Base-by-base conservation (phyloP, 106 monocot species). In the Platanthera zijinensis region DNA sequence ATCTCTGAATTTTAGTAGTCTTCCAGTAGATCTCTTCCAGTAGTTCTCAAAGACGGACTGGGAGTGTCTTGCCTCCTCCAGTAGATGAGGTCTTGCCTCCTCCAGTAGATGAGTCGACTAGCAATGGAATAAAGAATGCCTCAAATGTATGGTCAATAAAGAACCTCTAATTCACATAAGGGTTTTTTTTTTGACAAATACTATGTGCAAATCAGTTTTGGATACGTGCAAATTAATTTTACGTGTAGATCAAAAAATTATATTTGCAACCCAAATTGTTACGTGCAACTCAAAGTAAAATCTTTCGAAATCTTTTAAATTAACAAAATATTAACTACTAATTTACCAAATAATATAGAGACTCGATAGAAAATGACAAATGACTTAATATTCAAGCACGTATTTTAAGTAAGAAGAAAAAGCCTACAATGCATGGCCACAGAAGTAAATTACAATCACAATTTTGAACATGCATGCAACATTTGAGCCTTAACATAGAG, bases 51-150 rank as follows among this genome's bases (percentile, higher is more conserved):
- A 75, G 79, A 45, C 85, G 87, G 15, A 68, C 79, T 74, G 87
- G 90, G 19, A 83, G 67, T 80, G 72, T 86, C 18, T 69, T 90
- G 64, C 90, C 90, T 59, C 81, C 87, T 50, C 86, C 86, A 48
- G 74, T 69, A 51, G 87, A 90, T 77, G 90, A 90, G n/a, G n/a
- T n/a, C n/a, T n/a, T n/a, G n/a, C n/a, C n/a, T n/a, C n/a, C n/a
- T n/a, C n/a, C n/a, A n/a, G n/a, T n/a, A n/a, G n/a, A n/a, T n/a
- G n/a, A n/a, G 15, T 76, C 74, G 8, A 76, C 13, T 64, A 77
- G 39, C 69, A 54, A 48, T 68, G 77, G 64, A 52, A 62, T 49
- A 11, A 90, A 83, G 50, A 77, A 25, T 80, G 57, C 80, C 57
- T 74, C 76, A 6, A 78, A 77, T 66, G 73, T 80, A 48, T 80